Base-by-base conservation (phyloP, 257 asterid species). In the Misopates orontium region DNA sequence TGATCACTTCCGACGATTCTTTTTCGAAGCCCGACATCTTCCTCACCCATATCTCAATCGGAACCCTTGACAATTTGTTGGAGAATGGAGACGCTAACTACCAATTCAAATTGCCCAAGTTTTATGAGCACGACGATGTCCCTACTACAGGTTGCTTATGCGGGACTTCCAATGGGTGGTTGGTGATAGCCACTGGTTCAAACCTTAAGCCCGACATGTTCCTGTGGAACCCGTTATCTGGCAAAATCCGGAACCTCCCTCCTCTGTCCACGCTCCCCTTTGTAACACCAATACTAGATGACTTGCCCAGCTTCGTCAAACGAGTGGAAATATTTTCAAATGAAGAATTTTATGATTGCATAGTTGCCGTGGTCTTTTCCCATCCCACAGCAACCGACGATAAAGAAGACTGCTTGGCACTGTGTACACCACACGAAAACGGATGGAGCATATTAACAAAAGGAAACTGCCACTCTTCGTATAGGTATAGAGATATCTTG, bases 221-320 rank as follows among this genome's bases (percentile, higher is more conserved):
- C 36, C 32, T 58, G 64, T 58, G 49, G 64, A 58, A 58, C 49
- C 64, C 48, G 22, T 36, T 58, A 32, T 24, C 14, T n/a, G 16
- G 19, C 18, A 16, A 5, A 19, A 20, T n/a, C 10, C 11, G 12
- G 4, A 58, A 14, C 10, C 25, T 58, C 25, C 64, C 64, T 4
- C 25, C 25, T 4, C 14, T 58, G 44, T 31, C 48, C 21, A 58
- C 8, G 25, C 3, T 39, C 5, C 24, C 44, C 10, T 39, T 12
- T 36, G 12, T 36, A 59, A 22, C 22, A n/a, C 31, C 51, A 36
- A 40, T 4, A 25, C 9, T 0, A 40, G 19, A 59, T 44, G 40
- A 39, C 5, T 28, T 59, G 8, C 20, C 65, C 4, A 36, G 50
- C 23, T 59, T 28, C 50, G 31, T 59, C 17, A 59, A 59, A 59